Evolutionary conservation across 257 asterid genomes (phyloP), one percentile per base, ranked within the genome.

Genomic region (Phtheirospermum japonicum): DNA sequence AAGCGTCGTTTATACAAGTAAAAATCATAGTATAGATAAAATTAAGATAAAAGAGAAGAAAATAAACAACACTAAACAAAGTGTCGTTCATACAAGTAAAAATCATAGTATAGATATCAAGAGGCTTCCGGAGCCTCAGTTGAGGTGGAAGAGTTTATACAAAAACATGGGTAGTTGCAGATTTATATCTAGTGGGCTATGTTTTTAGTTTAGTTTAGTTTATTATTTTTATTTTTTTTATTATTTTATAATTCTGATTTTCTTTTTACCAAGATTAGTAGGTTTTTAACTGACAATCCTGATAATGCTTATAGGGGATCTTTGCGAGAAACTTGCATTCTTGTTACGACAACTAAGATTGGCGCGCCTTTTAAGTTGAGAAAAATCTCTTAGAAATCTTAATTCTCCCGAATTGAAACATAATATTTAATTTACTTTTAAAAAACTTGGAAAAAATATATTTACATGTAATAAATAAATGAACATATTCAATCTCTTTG

Each of bases 51-150:
- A 8, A 51, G 5, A n/a, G 5, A n/a, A n/a, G n/a, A n/a, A n/a
- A n/a, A n/a, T n/a, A 19, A 7, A 20, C 1, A 20, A 12, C 34
- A 46, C 9, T 56, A 59, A 42, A 49, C 23, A 33, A 7, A 14
- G 20, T 12, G 18, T 42, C 17, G 4, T 20, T n/a, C 20, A 12
- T 39, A 11, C 5, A 17, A 48, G 62, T 49, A 57, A 59, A 33
- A 4, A 33, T 33, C 34, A 31, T 28, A 70, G 61, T 4, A 46
- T 45, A 10, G 4, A 12, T 45, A 57, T 11, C 49, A n/a, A 34
- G 56, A 46, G 46, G 31, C 48, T 33, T 57, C 28, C 12, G 26
- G 19, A 63, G 60, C 14, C 61, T n/a, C 62, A 39, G 55, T 9
- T 53, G 34, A 49, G 40, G 40, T 40, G 43, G 31, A 42, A 18